A percentile compares a stretch with the other conserved stretches of the same genome.
Conservation (phyloP, 345 rosid genomes). For the Psidium friedrichsthalianum region DNA sequence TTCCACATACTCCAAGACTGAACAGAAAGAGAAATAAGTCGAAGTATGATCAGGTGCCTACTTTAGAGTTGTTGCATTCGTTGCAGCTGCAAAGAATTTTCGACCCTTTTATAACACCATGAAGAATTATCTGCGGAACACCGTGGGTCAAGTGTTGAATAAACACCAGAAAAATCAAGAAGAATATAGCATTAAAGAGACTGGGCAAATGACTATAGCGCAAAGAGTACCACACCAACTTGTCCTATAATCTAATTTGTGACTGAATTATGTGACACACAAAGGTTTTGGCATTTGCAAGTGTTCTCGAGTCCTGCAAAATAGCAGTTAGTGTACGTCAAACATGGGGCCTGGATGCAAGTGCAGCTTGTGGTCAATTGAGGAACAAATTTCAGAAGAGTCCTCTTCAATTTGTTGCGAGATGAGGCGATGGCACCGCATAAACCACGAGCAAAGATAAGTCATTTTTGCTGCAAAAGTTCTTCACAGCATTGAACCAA, state of each 20-base stretch:
- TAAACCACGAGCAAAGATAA: background rate
- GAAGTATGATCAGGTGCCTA: background rate
- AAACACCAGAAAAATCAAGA: background rate
- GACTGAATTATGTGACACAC: background rate
- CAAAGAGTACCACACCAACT: background rate
- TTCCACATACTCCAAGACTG: background rate
- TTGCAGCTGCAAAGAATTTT: slow-evolving; percentile 42
- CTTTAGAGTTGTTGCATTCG: slow-evolving; percentile 35
- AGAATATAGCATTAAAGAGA: background rate
- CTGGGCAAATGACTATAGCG: background rate
- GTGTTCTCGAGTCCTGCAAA: slow-evolving; percentile 63
- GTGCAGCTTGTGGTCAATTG: slow-evolving; percentile 98
- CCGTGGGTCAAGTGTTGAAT: background rate
- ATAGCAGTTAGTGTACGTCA: slow-evolving; percentile 69
- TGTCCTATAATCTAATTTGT: background rate
- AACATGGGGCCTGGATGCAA: slow-evolving; percentile 87
- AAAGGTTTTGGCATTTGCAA: slow-evolving; percentile 64
- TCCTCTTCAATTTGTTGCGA: slow-evolving; percentile 20
- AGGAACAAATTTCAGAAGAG: slow-evolving; percentile 87
- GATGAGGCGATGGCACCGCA: background rate
- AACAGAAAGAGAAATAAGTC: background rate
- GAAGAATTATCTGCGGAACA: slow-evolving; percentile 11
- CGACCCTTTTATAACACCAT: slow-evolving; percentile 29
- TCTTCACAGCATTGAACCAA: background rate
- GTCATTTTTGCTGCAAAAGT: background rate